Percentiles rank a stretch among this genome's conserved stretches.
phyloP scores from a whole-genome alignment of 108 stramenopile species.

The Ochromonas danica region DNA sequence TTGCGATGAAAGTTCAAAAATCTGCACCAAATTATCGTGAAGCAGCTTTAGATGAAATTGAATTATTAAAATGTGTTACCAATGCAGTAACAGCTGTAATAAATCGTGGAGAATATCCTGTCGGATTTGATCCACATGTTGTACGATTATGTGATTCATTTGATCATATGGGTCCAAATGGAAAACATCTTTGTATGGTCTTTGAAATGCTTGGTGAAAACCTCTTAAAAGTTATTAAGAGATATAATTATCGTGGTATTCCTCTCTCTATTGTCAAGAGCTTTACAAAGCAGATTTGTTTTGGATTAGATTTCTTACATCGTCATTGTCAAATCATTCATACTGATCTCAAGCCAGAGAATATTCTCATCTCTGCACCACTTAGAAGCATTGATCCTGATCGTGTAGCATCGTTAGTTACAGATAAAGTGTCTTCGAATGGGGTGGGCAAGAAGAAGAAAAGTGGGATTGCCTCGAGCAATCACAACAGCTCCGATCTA shows the following conservation, averaged over 20 bases:
- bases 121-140: conserved; percentile 37
- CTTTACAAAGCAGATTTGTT: conserved; percentile 81
- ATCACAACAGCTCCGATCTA: no score
- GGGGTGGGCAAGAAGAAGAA: no score
- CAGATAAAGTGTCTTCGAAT: background rate
- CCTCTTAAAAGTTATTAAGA: conserved; percentile 90
- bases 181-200: conserved; percentile 95
- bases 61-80: conserved; percentile 76
- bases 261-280: conserved; percentile 82
- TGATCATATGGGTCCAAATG: conserved; percentile 91
- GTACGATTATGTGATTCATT: conserved; percentile 89
- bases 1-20: conserved; percentile 86
- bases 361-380: conserved; percentile 63
- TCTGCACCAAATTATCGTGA: conserved; percentile 94
- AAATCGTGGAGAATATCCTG: conserved; percentile 36
- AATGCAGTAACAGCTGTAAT: no score
- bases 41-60: conserved; percentile 95
- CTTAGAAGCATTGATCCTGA: background rate
- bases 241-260: conserved; percentile 76
- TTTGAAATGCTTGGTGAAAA: conserved; percentile 95
- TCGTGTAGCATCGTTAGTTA: background rate
- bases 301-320: conserved; percentile 89
- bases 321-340: conserved; percentile 91
- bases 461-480: no score
- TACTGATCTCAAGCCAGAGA: conserved; percentile 96